A percentile compares a stretch with the other conserved stretches of the same genome.
Conservation (phyloP, 306 rosid genomes). For the Calophaca sinica region DNA sequence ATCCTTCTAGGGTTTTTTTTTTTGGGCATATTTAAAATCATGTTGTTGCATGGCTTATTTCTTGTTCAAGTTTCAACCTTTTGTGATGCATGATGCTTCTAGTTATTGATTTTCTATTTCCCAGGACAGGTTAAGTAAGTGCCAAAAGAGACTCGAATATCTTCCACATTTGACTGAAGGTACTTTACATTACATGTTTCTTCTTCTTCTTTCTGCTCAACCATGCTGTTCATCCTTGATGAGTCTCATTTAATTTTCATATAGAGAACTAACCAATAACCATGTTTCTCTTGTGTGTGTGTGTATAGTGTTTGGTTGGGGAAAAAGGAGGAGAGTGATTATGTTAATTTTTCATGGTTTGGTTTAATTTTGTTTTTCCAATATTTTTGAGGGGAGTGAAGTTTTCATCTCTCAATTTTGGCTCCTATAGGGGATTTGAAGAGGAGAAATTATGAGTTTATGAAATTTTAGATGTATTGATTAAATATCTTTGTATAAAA, state of each 20-base stretch:
- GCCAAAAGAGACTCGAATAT: constrained; percentile 66
- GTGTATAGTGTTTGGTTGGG: no score
- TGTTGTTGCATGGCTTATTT: constrained; percentile 28
- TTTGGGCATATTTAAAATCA: not conserved
- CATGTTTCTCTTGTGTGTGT: no score
- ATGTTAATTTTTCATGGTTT: no score
- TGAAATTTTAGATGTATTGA: no score
- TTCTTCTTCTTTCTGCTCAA: not conserved
- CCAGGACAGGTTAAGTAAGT: constrained; percentile 77
- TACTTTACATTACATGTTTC: constrained; percentile 36
- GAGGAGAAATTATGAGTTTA: no score
- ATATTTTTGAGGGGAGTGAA: no score
- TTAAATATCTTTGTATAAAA: no score
- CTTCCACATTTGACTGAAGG: constrained; percentile 72
- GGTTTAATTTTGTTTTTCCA: no score
- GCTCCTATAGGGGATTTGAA: no score
- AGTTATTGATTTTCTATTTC: not conserved
- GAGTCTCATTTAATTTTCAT: not conserved
- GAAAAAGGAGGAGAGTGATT: no score
- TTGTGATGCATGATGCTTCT: not conserved
- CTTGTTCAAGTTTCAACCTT: constrained; percentile 30
- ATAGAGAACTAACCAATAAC: no score
- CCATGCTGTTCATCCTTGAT: not conserved
- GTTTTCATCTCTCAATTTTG: not conserved
- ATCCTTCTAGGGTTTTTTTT: constrained; percentile 20